phyloP scores from a whole-genome alignment of 2,329 filamentous ascomycete species.

The Diaporthe citrichinensis region DNA sequence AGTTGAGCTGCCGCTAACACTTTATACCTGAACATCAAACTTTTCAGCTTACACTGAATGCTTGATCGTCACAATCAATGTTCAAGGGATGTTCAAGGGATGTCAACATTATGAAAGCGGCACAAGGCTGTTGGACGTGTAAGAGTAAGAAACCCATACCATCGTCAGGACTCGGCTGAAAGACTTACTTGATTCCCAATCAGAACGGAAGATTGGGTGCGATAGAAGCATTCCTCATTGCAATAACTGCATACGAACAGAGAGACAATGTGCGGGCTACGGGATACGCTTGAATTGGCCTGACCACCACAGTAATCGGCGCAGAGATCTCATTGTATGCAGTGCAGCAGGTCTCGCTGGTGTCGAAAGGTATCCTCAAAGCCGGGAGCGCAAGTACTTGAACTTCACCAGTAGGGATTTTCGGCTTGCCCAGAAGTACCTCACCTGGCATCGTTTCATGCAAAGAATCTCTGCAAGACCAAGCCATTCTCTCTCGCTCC shows the following conservation, averaged over 20 bases:
- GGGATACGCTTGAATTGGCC: constrained; percentile 1
- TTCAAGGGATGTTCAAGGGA: too few species aligned
- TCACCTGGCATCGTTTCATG: neutral
- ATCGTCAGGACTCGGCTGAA: too few species aligned
- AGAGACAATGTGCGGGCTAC: neutral
- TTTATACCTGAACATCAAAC: neutral
- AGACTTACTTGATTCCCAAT: neutral
- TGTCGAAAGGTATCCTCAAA: neutral
- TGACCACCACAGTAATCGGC: neutral
- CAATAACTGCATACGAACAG: neutral
- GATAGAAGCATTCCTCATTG: neutral
- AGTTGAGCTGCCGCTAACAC: neutral
- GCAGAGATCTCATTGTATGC: neutral
- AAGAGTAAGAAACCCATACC: neutral
- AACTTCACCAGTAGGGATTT: neutral
- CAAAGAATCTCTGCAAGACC: neutral
- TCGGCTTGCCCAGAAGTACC: neutral
- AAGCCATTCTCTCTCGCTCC: neutral
- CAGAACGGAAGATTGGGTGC: neutral
- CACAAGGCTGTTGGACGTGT: constrained; percentile 13
- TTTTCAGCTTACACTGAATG: neutral
- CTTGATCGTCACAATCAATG: neutral
- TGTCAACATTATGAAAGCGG: neutral
- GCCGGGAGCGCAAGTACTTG: neutral
- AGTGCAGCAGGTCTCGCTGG: neutral